Conservation (phyloP, 2,329 filamentous ascomycete species). For the Uncinocarpus reesii region DNA sequence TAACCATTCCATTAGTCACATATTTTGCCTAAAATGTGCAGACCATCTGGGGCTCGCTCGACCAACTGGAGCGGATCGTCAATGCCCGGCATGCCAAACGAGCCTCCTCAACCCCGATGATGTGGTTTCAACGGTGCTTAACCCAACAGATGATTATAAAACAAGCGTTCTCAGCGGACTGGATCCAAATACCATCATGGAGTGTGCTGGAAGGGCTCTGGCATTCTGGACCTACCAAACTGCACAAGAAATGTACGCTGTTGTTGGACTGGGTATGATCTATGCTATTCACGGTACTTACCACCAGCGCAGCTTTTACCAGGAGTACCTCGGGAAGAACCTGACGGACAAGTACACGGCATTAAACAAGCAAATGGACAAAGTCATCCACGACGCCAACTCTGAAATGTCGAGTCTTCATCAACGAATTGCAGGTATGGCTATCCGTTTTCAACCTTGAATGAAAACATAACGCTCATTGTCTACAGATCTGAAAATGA, state of each 20-base stretch:
- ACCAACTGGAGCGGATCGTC: conserved; percentile 43
- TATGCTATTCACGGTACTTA: neutral
- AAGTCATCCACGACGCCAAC: conserved; percentile 64
- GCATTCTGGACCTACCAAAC: conserved; percentile 81
- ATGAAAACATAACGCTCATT: neutral
- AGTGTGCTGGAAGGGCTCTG: conserved; percentile 69
- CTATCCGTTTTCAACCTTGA: neutral
- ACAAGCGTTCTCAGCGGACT: conserved; percentile 74
- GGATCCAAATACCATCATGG: conserved; percentile 70
- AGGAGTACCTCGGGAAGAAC: conserved; percentile 62
- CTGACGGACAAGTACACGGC: conserved; percentile 60
- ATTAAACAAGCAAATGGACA: conserved; percentile 59
- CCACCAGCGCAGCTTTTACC: conserved; percentile 51
- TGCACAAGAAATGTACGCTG: conserved; percentile 65
- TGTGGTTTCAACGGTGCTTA: conserved; percentile 59
- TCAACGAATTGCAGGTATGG: conserved; percentile 52
- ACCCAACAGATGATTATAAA: conserved; percentile 81
- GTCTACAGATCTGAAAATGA: conserved; percentile 44
- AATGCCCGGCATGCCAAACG: conserved; percentile 67
- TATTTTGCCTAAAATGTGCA: conserved; percentile 72
- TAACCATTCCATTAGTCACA: conserved; percentile 51
- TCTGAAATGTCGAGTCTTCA: conserved; percentile 57
- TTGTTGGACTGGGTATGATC: neutral
- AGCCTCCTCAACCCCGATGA: conserved; percentile 62
- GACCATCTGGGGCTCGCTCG: conserved; percentile 52